Evolutionary conservation across 140 eudicot genomes (phyloP), one percentile per base, ranked within the genome.

Genomic region (Flaveria floridana): DNA sequence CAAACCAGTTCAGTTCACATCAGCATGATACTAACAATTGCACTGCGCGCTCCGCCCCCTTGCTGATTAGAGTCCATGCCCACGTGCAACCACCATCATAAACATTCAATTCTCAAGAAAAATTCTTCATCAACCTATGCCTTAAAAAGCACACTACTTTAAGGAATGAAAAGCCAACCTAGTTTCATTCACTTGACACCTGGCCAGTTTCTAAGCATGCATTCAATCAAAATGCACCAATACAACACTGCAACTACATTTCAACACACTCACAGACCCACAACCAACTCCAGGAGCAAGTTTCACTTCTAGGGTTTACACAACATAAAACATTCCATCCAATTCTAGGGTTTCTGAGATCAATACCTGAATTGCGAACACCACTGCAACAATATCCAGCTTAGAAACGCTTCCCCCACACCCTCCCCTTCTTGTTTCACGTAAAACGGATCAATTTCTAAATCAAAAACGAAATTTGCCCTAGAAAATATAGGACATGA

Each of bases 281-380:
- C 18, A 71, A 77, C 21, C 77, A 77, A 53, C 81, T 80, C 78
- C 2, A 64, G 51, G 2, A 25, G 15, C 14, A 73, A 59, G 23
- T 66, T 65, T 34, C 70, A 65, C 25, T 65, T 37, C 81, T 81
- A 86, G 87, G 87, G 85, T 80, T 83, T 80, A 48, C 67, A 63
- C 18, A 75, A 50, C 55, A 82, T 19, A 75, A 8, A 75, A 26
- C 82, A 82, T 71, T 57, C 11, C 26, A 51, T 79, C 79, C 64
- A 74, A 69, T 65, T 68, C 85, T 87, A 87, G 89, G 92, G 96
- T 82, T 86, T 61, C 58, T 6, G 57, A 20, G 53, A 78, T 41
- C 11, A 61, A 39, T 86, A 88, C 97, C 97, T 91, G 85, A 91
- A 88, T 88, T 86, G 65, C 72, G 72, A 74, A 52, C 51, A 74